Base-by-base conservation (phyloP, 768 basidiomycete species). In the Sutorius australiensis region DNA sequence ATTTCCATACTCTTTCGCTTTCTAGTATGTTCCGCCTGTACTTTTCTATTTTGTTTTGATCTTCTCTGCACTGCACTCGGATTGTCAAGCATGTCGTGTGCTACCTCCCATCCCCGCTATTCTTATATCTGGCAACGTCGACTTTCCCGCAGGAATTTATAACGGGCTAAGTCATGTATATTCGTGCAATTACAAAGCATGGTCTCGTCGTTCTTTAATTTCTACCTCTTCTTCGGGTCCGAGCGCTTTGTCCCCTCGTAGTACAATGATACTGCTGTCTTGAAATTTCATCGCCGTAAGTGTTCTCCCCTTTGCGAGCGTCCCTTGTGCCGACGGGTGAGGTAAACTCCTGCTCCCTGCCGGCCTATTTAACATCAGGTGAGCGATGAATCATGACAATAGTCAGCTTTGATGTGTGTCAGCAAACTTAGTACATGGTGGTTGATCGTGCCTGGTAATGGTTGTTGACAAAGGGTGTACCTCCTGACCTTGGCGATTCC, bases 121-220 rank as follows among this genome's bases (percentile, higher is more conserved):
- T 60, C 47, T 61, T 48, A 43, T 44, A 36, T 50, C n/a, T 52
- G 21, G 31, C 59, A 40, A 49, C 40, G 37, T 61, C 50, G 53
- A 48, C 27, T 54, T 54, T 54, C 52, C 53, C 55, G 65, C 55
- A 44, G 65, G 59, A 51, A 53, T 48, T 51, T 46, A 52, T 54
- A n/a, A 51, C 48, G 53, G 53, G 54, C 40, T 43, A 51, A 50
- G 57, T 45, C 41, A 39, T 51, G 37, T 53, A 47, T 53, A 51
- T 48, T 48, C 48, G 33, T 48, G 54, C 54, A 31, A 53, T 55
- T 49, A 50, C 51, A 54, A 50, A 45, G 40, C 55, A 52, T 43
- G 56, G 46, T 51, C 51, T 8, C 31, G 41, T 54, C 58, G 30
- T 46, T 63, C 51, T 33, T 61, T 55, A n/a, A 44, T 57, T 49